Evolutionary conservation across 495 filamentous ascomycete species (phyloP).

Genomic region (Gamarada debralockiae): DNA sequence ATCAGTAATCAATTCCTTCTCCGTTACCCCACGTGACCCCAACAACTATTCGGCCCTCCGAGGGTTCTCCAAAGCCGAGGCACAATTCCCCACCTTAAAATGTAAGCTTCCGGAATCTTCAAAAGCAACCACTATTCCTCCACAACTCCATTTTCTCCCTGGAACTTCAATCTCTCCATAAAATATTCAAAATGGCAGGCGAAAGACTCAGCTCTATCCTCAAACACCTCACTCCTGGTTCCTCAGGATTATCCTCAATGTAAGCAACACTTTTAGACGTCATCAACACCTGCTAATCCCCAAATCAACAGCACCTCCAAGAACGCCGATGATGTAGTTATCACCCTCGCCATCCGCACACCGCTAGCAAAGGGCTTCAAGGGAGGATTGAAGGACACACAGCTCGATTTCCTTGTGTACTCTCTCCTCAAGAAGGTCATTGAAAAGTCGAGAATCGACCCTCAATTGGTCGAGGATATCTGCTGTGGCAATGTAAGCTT

Average conservation of each 20-base stretch:
- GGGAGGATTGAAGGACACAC: slow-evolving; percentile 93
- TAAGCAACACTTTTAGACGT: slow-evolving; percentile 38
- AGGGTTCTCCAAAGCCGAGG: too few relatives aligned
- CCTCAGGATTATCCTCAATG: slow-evolving; percentile 69
- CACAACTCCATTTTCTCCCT: neutral
- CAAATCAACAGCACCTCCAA: slow-evolving; percentile 67
- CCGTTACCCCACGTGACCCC: too few relatives aligned
- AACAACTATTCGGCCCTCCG: too few relatives aligned
- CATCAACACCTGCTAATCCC: slow-evolving; percentile 17
- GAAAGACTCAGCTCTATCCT: slow-evolving; percentile 84
- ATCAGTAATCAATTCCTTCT: too few relatives aligned
- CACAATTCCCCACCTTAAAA: too few relatives aligned
- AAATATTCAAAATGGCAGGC: slow-evolving; percentile 62
- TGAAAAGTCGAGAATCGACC: slow-evolving; percentile 72
- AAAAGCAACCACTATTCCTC: neutral
- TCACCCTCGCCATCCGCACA: slow-evolving; percentile 77
- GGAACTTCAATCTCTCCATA: neutral
- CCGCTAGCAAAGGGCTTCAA: slow-evolving; percentile 73
- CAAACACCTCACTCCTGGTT: slow-evolving; percentile 74
- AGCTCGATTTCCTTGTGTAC: slow-evolving; percentile 81
- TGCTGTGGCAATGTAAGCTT: slow-evolving; percentile 80
- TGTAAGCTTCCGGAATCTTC: neutral
- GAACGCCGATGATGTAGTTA: slow-evolving; percentile 94
- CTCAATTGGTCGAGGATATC: slow-evolving; percentile 84
- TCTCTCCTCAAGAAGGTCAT: slow-evolving; percentile 73